Evolutionary conservation across 1,284 basidiomycete genomes (phyloP), one percentile per base, ranked within the genome.

Genomic region (Rhodotorula sp.): DNA sequence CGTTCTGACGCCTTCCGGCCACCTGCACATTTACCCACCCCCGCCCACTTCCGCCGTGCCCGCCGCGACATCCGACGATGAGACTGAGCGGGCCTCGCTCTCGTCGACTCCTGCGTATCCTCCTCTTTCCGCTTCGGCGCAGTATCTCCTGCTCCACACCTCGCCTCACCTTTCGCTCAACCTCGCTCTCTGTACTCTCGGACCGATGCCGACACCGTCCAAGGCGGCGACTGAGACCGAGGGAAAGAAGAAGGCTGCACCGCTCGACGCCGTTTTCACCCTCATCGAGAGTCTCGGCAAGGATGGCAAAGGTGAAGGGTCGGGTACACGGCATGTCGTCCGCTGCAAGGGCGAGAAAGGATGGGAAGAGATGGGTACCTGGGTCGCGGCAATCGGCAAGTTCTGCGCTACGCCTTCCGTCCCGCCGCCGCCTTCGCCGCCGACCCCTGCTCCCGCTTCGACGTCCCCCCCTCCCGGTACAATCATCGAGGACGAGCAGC

Each of bases 1-100:
- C 53, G 58, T 75, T 60, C 58, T 75, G 37, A 72, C 71, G 8
- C 68, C 73, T 1, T 58, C 68, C 22, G 73, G 73, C 13, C 61
- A 69, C 62, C 60, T 75, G 24, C 69, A 71, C 59, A 48, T 67
- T 22, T 75, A 72, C 62, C 57, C 46, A 30, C 55, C 64, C 11
- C 68, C 68, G 5, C 64, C 64, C 4, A 5, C 57, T 2, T 28
- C 50, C 34, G 50, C 55, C 11, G 24, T 22, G n/a, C 28, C 28
- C 15, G 7, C 66, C 18, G 30, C 64, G n/a, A 1, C 52, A 10
- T n/a, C n/a, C n/a, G 51, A 44, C 18, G 30, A 22, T 24, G 59
- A 31, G 20, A 30, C 54, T 40, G 56, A 53, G 51, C 9, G 46
- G 20, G 58, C 47, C 2, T 48, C 52, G 26, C n/a, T 34, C 55